Base-by-base conservation (phyloP, 345 rosid genomes). In the Populus deltoides region DNA sequence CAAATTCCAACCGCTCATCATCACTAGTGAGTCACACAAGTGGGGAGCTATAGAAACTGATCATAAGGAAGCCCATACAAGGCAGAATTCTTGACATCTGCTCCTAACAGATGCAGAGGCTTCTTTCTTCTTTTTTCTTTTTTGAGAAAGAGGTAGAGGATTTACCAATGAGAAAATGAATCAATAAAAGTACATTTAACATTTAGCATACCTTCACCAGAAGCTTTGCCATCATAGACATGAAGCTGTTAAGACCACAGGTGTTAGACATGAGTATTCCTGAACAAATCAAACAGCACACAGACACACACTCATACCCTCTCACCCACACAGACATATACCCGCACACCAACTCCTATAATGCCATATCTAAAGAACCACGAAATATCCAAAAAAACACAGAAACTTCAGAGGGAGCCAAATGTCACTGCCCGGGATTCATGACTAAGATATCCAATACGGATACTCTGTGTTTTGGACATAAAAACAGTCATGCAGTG, bases 221-320 rank as follows among this genome's bases (percentile, higher is more conserved):
- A 75, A 72, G 90, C 93, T 85, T 95, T 90, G 47, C 97, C 99
- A 51, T 95, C 98, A 45, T 92, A 83, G 38, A 88, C 61, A 75
- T 95, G 97, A 63, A 95, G 92, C 99, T 95, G 96, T 80, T 62
- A 71, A 83, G 59, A 77, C 61, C 68, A 76, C 45, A 69, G 78
- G 33, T 38, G 39, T 22, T 49, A 22, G 29, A 5, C 62, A 69
- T 73, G 24, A 35, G 55, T 22, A 39, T 8, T 31, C 49, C 61
- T 13, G 22, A 24, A 59, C 0, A 10, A 59, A 59, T 59, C 27
- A 59, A 59, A 59, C 29, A 59, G 65, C 29, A 24, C 13, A 0
- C 65, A 11, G 22, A 1, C 8, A 20, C 25, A 1, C 12, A 4
- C 12, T 11, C 3, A 57, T 41, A 41, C 45, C 43, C 43, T 8